phyloP scores from a whole-genome alignment of 176 grass and related monocot genomes.

The Musa troglodytarum region DNA sequence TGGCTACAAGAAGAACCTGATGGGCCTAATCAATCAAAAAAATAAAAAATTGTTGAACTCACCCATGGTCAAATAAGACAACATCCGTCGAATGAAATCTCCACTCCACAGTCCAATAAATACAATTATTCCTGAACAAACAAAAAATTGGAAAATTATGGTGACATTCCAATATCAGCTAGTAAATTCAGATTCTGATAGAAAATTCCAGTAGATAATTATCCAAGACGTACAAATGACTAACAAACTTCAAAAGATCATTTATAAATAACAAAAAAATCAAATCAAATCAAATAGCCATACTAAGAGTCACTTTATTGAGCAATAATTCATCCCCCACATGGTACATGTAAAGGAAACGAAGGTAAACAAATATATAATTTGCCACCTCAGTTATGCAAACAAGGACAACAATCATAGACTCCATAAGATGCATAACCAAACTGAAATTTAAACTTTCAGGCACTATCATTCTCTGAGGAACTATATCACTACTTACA shows the following conservation, averaged over 20 bases:
- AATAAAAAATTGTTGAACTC: slow-evolving; percentile 24
- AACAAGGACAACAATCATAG: too few relatives aligned
- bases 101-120: slow-evolving; percentile 89
- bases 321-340: neutral
- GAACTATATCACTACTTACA: too few relatives aligned
- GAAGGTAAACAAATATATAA: neutral
- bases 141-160: neutral
- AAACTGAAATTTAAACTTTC: too few relatives aligned
- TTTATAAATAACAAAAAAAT: slow-evolving; percentile 8
- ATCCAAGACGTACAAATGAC: too few relatives aligned
- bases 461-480: too few relatives aligned
- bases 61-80: slow-evolving; percentile 63
- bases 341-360: too few relatives aligned
- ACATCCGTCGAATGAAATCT: slow-evolving; percentile 54
- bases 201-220: neutral
- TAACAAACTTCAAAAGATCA: too few relatives aligned
- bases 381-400: too few relatives aligned
- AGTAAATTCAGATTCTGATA: neutral
- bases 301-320: neutral
- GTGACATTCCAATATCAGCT: neutral
- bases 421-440: too few relatives aligned
- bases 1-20: neutral
- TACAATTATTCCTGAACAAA: slow-evolving; percentile 50
- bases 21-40: neutral
- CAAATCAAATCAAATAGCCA: neutral